Evolutionary conservation across 1,284 basidiomycete species (phyloP), one percentile per base, ranked within the genome.

Genomic region (Apiotrichum porosum): DNA sequence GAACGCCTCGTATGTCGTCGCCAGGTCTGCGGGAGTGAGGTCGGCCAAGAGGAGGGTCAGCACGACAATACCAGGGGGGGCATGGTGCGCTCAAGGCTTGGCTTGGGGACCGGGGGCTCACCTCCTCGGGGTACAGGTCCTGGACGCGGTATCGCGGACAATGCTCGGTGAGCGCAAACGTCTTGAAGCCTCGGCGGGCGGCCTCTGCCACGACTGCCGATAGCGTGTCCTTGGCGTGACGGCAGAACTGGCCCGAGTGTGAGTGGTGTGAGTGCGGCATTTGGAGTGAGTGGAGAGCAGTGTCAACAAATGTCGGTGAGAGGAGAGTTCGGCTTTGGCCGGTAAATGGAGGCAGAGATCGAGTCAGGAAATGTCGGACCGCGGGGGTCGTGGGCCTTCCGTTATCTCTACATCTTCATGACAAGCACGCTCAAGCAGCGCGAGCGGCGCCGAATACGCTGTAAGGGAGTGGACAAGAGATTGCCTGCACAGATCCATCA

Each of bases 41-140:
- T 74, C 72, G 15, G 68, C 48, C 72, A n/a, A n/a, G n/a, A n/a
- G n/a, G 73, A 48, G 6, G 22, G n/a, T n/a, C n/a, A n/a, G n/a
- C n/a, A n/a, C n/a, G n/a, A n/a, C n/a, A n/a, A n/a, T n/a, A n/a
- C n/a, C n/a, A n/a, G n/a, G n/a, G n/a, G n/a, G n/a, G n/a, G n/a
- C n/a, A n/a, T n/a, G n/a, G n/a, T n/a, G n/a, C n/a, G n/a, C n/a
- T n/a, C n/a, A n/a, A n/a, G n/a, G n/a, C n/a, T n/a, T n/a, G n/a
- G n/a, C n/a, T n/a, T n/a, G n/a, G 21, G 10, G 22, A 13, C 6
- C 3, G 10, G 31, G 15, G 6, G 57, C 76, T 44, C 59, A 90
- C 91, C 82, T 98, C 94, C 77, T 98, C 94, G 14, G 93, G 94
- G 68, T 97, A 98, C 30, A 97, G 76, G 70, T 98, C 91, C 31